These are phyloP conservation scores for Trichoderma sp. DNA, from an alignment of 2,329 filamentous ascomycete species.

Conservation along the genomic window DNA sequence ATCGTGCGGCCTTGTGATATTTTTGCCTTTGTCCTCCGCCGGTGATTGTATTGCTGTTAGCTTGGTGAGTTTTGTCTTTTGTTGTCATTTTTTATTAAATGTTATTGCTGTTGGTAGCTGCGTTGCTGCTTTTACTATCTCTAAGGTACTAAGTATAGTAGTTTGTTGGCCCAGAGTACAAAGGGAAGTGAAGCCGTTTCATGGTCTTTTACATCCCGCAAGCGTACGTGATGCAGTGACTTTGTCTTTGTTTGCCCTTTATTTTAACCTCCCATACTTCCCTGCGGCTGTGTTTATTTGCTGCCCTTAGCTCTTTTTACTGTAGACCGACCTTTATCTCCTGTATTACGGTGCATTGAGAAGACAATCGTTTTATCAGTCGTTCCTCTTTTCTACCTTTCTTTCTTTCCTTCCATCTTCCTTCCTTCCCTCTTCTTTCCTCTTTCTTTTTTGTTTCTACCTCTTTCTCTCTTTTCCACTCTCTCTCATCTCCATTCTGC, in stretches of 20 bases:
- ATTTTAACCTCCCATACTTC: not conserved
- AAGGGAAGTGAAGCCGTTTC: not conserved
- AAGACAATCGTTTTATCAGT: not conserved
- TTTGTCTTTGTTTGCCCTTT: slow-evolving; percentile 2
- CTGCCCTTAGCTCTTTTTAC: not conserved
- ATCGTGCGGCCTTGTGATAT: not conserved
- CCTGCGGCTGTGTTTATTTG: not conserved
- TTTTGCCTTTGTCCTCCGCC: not conserved
- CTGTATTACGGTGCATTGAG: not conserved
- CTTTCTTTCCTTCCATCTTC: too few species aligned
- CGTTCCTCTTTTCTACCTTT: not conserved
- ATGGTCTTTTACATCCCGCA: not conserved
- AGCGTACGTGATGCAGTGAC: not conserved
- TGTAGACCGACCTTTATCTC: not conserved
- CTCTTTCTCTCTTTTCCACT: not conserved
- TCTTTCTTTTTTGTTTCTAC: not conserved
- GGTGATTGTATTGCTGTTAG: too few species aligned
- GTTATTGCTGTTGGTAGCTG: not conserved
- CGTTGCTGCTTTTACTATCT: not conserved
- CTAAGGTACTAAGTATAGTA: not conserved
- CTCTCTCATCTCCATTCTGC: not conserved
- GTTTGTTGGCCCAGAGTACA: not conserved
- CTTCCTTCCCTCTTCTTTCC: too few species aligned
- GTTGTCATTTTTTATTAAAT: not conserved
- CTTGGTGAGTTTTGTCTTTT: not conserved